Evolutionary conservation across 768 basidiomycete species (phyloP).

Genomic region (Lactarius hengduanensis): DNA sequence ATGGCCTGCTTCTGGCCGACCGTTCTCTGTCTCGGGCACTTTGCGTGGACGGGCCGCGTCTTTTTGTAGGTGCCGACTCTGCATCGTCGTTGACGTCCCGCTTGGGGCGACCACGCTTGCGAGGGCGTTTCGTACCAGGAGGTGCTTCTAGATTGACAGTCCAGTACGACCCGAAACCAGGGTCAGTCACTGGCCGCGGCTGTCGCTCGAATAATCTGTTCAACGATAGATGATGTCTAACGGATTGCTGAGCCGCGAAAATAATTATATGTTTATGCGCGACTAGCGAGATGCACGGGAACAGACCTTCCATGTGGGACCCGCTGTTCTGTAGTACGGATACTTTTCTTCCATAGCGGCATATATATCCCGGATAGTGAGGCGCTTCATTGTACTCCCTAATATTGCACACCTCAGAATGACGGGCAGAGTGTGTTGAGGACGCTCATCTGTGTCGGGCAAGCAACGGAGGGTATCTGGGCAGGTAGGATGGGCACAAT

Average conservation of each 20-base stretch:
- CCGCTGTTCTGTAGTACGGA: slow-evolving; percentile 75
- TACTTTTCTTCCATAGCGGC: slow-evolving; percentile 86
- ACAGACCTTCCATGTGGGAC: slow-evolving; percentile 80
- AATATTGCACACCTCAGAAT: slow-evolving; percentile 83
- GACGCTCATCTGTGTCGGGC: slow-evolving; percentile 73
- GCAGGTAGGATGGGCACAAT: slow-evolving; percentile 70
- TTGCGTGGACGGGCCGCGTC: slow-evolving; percentile 31
- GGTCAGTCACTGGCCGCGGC: slow-evolving; percentile 78
- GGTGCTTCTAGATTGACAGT: slow-evolving; percentile 85
- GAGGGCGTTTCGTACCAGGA: slow-evolving; percentile 81
- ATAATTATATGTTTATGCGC: slow-evolving; percentile 3
- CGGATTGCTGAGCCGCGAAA: slow-evolving; percentile 63
- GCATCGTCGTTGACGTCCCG: slow-evolving; percentile 39
- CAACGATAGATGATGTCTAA: slow-evolving; percentile 79
- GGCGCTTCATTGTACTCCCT: slow-evolving; percentile 68
- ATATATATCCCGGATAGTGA: slow-evolving; percentile 84
- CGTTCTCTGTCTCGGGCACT: slow-evolving; percentile 13
- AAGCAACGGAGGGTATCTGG: slow-evolving; percentile 76
- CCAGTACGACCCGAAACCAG: slow-evolving; percentile 88
- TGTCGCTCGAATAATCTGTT: slow-evolving; percentile 82
- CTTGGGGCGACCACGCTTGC: slow-evolving; percentile 68
- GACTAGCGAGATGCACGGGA: not conserved
- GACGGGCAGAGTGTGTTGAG: slow-evolving; percentile 82
- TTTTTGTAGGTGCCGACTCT: slow-evolving; percentile 23
- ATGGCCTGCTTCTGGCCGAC: slow-evolving; percentile 11